A percentile compares a stretch with the other conserved stretches of the same genome.
These are phyloP conservation scores for Tilletia horrida DNA, from an alignment of 1,284 basidiomycete genomes.

Conservation along the genomic window DNA sequence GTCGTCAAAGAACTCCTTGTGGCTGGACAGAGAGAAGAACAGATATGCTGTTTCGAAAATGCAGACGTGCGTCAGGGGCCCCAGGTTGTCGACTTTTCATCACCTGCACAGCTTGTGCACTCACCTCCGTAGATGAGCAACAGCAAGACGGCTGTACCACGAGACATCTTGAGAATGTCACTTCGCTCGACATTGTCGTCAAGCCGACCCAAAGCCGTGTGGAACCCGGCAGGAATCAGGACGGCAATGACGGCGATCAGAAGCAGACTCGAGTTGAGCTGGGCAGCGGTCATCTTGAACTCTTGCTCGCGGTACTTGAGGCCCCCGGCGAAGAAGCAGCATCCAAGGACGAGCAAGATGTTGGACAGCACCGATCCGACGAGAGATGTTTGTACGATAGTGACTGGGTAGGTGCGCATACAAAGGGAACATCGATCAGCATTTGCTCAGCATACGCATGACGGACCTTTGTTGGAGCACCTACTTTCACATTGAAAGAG, in stretches of 20 bases:
- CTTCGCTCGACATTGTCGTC: slow-evolving; percentile 31
- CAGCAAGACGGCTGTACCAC: slow-evolving; percentile 40
- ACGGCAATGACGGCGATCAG: slow-evolving; percentile 49
- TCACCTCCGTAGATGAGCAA: slow-evolving; percentile 36
- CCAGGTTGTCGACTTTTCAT: too few relatives aligned
- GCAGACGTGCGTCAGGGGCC: too few relatives aligned
- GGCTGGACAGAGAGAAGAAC: slow-evolving; percentile 34
- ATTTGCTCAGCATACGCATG: background rate
- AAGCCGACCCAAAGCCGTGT: slow-evolving; percentile 36
- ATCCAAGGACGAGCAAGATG: slow-evolving; percentile 44
- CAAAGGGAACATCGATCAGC: too few relatives aligned
- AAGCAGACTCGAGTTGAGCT: slow-evolving; percentile 40
- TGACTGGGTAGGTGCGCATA: slow-evolving; percentile 18
- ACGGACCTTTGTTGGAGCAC: background rate
- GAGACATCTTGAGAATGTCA: slow-evolving; percentile 43
- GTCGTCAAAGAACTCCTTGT: slow-evolving; percentile 41
- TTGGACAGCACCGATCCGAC: slow-evolving; percentile 47
- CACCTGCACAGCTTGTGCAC: too few relatives aligned
- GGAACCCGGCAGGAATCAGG: slow-evolving; percentile 47
- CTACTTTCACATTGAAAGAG: slow-evolving; percentile 44
- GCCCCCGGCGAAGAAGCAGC: slow-evolving; percentile 44
- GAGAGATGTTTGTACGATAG: slow-evolving; percentile 45
- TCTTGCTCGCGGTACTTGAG: slow-evolving; percentile 41
- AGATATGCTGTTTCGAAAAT: slow-evolving; percentile 32
- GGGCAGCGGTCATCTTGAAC: slow-evolving; percentile 34